These are phyloP conservation scores for Phytophthora agathidicida DNA, from an alignment of 352 stramenopile genomes.

Conservation along the genomic window DNA sequence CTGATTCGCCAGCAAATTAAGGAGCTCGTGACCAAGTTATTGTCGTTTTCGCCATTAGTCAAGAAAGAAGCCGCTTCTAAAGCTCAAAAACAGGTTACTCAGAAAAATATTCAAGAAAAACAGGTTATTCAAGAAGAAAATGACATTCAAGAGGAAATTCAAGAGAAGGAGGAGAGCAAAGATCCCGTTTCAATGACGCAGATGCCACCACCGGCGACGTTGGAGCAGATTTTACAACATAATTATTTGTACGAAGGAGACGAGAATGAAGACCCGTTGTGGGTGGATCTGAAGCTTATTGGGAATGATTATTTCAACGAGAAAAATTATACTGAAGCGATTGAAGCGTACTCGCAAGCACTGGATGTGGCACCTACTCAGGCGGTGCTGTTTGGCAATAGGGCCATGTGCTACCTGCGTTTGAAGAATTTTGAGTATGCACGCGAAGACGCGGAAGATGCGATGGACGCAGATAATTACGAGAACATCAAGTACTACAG, in stretches of 20 bases:
- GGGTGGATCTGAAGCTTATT: conserved; percentile 40
- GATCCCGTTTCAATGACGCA: background rate
- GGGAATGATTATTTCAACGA: conserved; percentile 44
- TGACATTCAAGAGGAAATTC: background rate
- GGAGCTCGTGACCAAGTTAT: conserved; percentile 34
- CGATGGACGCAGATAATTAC: conserved; percentile 32
- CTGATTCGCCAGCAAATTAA: conserved; percentile 36
- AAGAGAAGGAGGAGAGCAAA: background rate
- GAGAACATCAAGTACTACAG: conserved; percentile 46
- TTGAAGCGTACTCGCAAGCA: conserved; percentile 37
- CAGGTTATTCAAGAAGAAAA: conserved; percentile 1
- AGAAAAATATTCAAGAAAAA: too few relatives aligned
- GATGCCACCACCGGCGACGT: conserved; percentile 11
- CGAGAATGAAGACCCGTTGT: conserved; percentile 24
- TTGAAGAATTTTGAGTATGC: conserved; percentile 37
- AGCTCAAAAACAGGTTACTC: background rate
- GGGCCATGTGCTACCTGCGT: conserved; percentile 37
- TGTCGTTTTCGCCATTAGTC: conserved; percentile 22
- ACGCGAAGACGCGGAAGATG: conserved; percentile 42
- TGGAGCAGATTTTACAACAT: conserved; percentile 36
- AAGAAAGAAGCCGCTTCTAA: background rate
- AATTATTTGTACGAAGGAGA: conserved; percentile 29
- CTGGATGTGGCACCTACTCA: conserved; percentile 33
- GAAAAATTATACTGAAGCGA: conserved; percentile 37
- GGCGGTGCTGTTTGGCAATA: conserved; percentile 41